These are phyloP conservation scores for Colletotrichum brevisporum DNA, from an alignment of 2,329 filamentous ascomycete species.

Conservation along the genomic window DNA sequence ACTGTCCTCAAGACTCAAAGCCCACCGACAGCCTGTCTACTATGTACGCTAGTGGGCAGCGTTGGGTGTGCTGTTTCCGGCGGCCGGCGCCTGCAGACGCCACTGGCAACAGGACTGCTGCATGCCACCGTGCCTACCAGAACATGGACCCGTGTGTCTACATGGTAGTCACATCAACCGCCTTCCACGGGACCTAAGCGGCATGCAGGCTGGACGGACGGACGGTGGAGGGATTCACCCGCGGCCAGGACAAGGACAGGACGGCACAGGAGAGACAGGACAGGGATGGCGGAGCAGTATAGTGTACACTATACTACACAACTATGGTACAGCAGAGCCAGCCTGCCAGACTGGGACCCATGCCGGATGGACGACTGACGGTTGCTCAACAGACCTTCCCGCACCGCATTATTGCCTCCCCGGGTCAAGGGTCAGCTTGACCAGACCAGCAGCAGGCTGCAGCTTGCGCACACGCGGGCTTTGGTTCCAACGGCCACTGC, in stretches of 20 bases:
- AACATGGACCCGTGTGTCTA: not conserved
- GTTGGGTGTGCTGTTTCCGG: not conserved
- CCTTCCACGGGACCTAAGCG: conserved; percentile 36
- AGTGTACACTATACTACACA: not conserved
- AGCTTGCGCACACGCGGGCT: not conserved
- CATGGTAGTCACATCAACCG: conserved; percentile 23
- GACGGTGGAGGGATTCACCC: conserved; percentile 29
- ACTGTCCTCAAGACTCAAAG: not conserved
- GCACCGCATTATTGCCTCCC: conserved; percentile 20
- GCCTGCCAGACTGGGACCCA: conserved; percentile 20
- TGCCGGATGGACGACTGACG: conserved; percentile 38
- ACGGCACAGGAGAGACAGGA: not conserved
- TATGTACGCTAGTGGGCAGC: too few relatives aligned
- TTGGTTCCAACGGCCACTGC: conserved; percentile 18
- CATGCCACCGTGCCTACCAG: not conserved
- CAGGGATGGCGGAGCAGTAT: not conserved
- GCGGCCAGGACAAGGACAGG: conserved; percentile 20
- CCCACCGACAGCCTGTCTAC: too few relatives aligned
- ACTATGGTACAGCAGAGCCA: not conserved
- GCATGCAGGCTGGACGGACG: conserved; percentile 36
- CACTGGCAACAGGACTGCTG: conserved; percentile 4
- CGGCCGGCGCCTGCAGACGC: not conserved
- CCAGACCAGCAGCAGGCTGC: not conserved
- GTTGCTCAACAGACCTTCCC: conserved; percentile 39
- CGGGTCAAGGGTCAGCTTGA: not conserved